A percentile compares a stretch with the other conserved stretches of the same genome.
phyloP scores from a whole-genome alignment of 2,329 filamentous ascomycete genomes.

The Diaporthe batatas region DNA sequence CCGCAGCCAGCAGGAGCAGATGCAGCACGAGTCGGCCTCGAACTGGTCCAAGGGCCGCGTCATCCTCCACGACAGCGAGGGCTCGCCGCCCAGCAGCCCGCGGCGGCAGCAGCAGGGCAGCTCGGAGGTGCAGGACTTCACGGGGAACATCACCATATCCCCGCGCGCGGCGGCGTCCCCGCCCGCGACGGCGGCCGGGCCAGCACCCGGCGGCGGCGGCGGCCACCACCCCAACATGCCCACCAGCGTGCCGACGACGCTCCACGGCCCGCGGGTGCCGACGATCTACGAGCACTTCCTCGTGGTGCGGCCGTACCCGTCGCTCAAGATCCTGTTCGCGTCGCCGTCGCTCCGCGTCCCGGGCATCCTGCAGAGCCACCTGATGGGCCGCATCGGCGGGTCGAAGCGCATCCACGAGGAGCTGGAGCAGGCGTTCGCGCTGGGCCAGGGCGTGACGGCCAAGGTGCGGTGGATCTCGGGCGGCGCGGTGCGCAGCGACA shows the following conservation, averaged over 20 bases:
- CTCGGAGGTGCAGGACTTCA: constrained; percentile 27
- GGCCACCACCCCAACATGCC: neutral
- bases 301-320: constrained; percentile 75
- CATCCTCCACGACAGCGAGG: constrained; percentile 48
- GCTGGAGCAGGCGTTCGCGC: constrained; percentile 70
- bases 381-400: constrained; percentile 67
- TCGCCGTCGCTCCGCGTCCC: constrained; percentile 76
- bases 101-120: constrained; percentile 36
- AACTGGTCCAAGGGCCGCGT: constrained; percentile 59
- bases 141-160: constrained; percentile 28
- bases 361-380: constrained; percentile 73
- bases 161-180: constrained; percentile 7
- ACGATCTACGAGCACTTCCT: constrained; percentile 70
- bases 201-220: neutral
- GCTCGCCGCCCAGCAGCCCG: constrained; percentile 41
- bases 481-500: constrained; percentile 45
- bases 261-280: constrained; percentile 34
- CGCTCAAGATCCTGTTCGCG: constrained; percentile 76
- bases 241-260: neutral
- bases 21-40: constrained; percentile 43
- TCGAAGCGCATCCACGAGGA: constrained; percentile 61
- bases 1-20: constrained; percentile 58
- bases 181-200: neutral
- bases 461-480: constrained; percentile 77
- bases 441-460: constrained; percentile 79